phyloP scores from a whole-genome alignment of 192 early-diverging fungal genomes.

The Coemansia sp. region DNA sequence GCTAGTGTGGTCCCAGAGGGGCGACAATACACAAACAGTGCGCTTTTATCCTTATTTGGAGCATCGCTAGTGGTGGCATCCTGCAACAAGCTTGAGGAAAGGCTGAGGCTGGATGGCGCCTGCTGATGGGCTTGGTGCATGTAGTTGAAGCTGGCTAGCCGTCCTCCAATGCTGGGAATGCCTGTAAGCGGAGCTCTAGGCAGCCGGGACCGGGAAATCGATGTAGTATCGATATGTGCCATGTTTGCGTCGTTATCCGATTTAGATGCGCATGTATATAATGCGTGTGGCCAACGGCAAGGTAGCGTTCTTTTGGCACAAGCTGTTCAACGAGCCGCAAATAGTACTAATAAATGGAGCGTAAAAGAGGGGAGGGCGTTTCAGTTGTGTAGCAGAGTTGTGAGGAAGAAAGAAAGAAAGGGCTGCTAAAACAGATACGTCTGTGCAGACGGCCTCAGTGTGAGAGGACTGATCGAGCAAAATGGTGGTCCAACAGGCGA shows the following conservation, averaged over 20 bases:
- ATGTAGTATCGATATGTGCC: slow-evolving; percentile 39
- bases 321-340: too few relatives aligned
- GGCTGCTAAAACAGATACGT: not conserved
- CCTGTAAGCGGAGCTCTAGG: slow-evolving; percentile 24
- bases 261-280: not conserved
- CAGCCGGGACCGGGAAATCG: slow-evolving; percentile 21
- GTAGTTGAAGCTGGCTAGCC: slow-evolving; percentile 6
- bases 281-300: not conserved
- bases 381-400: too few relatives aligned
- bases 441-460: not conserved
- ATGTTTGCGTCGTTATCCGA: slow-evolving; percentile 4
- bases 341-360: not conserved
- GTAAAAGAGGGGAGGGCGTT: not conserved
- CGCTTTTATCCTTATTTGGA: slow-evolving; percentile 27
- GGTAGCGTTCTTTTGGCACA: not conserved
- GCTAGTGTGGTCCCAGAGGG: slow-evolving; percentile 22
- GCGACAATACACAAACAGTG: slow-evolving; percentile 25
- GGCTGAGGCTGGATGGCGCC: slow-evolving; percentile 9
- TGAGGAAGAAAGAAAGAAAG: too few relatives aligned
- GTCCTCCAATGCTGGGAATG: slow-evolving; percentile 13
- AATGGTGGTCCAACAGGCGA: slow-evolving; percentile 1
- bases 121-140: slow-evolving; percentile 24
- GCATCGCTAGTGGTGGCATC: slow-evolving; percentile 1
- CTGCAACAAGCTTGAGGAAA: slow-evolving; percentile 26
- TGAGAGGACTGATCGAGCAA: not conserved